Percentiles rank a stretch among this genome's conserved stretches.
Evolutionary conservation across 2,329 filamentous ascomycete genomes (phyloP).

Genomic region (Aspergillus sp.): DNA sequence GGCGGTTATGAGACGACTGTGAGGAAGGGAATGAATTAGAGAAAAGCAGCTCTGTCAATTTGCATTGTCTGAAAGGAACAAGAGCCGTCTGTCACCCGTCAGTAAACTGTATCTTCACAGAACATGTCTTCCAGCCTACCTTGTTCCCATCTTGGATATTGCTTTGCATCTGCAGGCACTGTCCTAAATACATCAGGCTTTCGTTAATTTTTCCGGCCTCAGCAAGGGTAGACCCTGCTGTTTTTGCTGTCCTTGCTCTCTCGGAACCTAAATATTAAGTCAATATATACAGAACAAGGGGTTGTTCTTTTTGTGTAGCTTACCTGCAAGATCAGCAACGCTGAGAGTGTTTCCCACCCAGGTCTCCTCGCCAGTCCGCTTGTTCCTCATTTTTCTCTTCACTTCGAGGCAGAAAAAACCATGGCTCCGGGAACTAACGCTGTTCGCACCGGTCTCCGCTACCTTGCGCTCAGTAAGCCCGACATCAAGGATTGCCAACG

Average conservation of each 20-base stretch:
- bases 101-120: conserved; percentile 3
- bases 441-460: conserved; percentile 86
- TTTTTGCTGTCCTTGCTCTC: conserved; percentile 86
- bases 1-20: conserved; percentile 46
- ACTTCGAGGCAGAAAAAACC: conserved; percentile 95
- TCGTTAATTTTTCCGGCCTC: conserved; percentile 99
- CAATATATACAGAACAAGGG: conserved; percentile 5
- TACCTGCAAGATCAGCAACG: conserved; percentile 81
- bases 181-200: conserved; percentile 94
- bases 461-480: conserved; percentile 80
- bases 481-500: conserved; percentile 80
- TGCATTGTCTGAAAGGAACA: conserved; percentile 74
- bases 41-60: conserved; percentile 75
- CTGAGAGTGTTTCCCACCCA: conserved; percentile 77
- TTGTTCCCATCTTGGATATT: conserved; percentile 66
- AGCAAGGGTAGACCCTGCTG: conserved; percentile 79
- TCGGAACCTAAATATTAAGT: conserved; percentile 56
- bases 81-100: conserved; percentile 51
- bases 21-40: conserved; percentile 75
- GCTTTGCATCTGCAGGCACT: conserved; percentile 92
- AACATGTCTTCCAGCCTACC: background rate
- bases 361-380: conserved; percentile 45
- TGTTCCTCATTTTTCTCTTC: conserved; percentile 60
- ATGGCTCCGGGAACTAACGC: conserved; percentile 82
- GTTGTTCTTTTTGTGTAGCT: conserved; percentile 8